These are phyloP conservation scores for Moringa oleifera DNA, from an alignment of 345 rosid genomes.

Conservation along the genomic window DNA sequence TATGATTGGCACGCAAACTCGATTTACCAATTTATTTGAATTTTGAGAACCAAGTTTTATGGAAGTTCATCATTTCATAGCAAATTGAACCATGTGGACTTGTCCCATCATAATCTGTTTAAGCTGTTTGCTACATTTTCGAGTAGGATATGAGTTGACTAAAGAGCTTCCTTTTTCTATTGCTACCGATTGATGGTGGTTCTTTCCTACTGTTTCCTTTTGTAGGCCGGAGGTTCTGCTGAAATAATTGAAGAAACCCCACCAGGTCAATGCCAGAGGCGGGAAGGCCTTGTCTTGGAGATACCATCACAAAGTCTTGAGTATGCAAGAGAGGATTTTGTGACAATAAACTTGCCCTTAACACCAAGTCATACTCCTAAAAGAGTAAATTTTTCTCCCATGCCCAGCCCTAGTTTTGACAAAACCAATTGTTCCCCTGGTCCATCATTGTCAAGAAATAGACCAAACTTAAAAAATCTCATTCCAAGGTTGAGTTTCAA, in stretches of 20 bases:
- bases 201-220: conserved; percentile 5
- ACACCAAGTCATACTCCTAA: conserved; percentile 56
- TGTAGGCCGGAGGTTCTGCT: conserved; percentile 40
- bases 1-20: too few species aligned
- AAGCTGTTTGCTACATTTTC: too few species aligned
- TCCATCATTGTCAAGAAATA: conserved; percentile 40
- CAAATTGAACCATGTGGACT: background rate
- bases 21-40: too few species aligned
- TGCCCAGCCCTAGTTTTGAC: conserved; percentile 53
- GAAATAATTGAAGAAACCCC: conserved; percentile 68
- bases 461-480: conserved; percentile 44
- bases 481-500: conserved; percentile 81
- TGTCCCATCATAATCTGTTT: too few species aligned
- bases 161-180: background rate
- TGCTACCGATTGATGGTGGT: background rate
- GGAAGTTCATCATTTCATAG: background rate
- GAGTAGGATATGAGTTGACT: background rate
- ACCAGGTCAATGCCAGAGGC: conserved; percentile 20
- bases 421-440: conserved; percentile 28
- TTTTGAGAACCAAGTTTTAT: too few species aligned
- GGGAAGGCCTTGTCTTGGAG: conserved; percentile 34
- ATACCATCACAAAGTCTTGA: conserved; percentile 41
- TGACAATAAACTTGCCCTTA: conserved; percentile 37
- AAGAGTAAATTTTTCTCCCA: conserved; percentile 78
- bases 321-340: conserved; percentile 32